These are phyloP conservation scores for Chlorella sp. DNA, from an alignment of 139 green algal species.

Conservation along the genomic window DNA sequence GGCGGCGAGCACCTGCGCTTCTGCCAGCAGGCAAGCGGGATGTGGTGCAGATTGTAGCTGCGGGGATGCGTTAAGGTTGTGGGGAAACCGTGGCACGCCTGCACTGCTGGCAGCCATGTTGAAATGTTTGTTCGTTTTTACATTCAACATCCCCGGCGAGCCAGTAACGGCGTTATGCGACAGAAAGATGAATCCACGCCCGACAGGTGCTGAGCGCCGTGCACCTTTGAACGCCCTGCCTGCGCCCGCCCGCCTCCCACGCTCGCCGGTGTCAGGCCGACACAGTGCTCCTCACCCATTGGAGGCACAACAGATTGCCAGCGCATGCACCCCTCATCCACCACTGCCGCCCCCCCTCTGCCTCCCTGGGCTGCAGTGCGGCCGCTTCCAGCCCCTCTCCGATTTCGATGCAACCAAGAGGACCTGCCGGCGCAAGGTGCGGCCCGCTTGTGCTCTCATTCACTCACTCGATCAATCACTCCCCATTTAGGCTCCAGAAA, in stretches of 20 bases:
- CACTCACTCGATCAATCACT: too few species aligned
- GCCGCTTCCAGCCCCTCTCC: slow-evolving; percentile 1
- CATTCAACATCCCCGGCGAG: too few species aligned
- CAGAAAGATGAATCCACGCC: too few species aligned
- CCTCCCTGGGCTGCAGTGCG: not conserved
- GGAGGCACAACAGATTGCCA: not conserved
- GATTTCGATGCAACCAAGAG: slow-evolving; percentile 11
- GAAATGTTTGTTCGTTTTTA: too few species aligned
- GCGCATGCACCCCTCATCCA: too few species aligned
- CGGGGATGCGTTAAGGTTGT: too few species aligned
- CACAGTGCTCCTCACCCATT: not conserved
- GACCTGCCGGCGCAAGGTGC: slow-evolving; percentile 26
- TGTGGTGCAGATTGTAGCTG: not conserved
- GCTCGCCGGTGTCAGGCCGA: not conserved
- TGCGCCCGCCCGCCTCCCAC: not conserved
- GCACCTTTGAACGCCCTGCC: too few species aligned
- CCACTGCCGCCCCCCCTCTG: not conserved
- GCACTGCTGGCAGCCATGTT: too few species aligned
- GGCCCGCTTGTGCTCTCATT: not conserved
- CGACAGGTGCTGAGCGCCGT: too few species aligned
- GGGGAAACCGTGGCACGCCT: too few species aligned
- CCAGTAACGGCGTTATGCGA: too few species aligned
- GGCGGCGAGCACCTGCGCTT: not conserved
- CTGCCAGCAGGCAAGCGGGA: slow-evolving; percentile 7
- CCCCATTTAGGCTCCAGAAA: too few species aligned